Conservation (phyloP, 768 basidiomycete genomes). For the Phylloporus sp. region DNA sequence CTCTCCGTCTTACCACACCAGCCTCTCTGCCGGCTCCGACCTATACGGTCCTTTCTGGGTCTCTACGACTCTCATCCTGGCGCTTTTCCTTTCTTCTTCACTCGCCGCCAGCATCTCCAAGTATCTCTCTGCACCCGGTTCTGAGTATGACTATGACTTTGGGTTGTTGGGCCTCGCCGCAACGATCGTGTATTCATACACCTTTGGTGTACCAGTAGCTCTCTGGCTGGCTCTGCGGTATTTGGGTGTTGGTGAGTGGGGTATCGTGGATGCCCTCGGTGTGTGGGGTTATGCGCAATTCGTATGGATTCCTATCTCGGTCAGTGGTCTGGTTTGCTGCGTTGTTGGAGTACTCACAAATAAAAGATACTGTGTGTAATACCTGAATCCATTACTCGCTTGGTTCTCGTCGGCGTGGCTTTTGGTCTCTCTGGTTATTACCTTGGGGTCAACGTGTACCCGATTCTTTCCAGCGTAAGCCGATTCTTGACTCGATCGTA, state of each 20-base stretch:
- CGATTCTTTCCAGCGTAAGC: constrained; percentile 79
- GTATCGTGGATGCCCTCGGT: constrained; percentile 75
- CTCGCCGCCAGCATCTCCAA: constrained; percentile 82
- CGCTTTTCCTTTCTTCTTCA: constrained; percentile 90
- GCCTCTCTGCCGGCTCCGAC: constrained; percentile 53
- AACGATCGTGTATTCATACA: constrained; percentile 84
- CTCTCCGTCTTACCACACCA: constrained; percentile 57
- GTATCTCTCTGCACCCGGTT: constrained; percentile 66
- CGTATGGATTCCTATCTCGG: constrained; percentile 85
- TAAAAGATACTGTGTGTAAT: constrained; percentile 80
- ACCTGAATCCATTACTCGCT: constrained; percentile 77
- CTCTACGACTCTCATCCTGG: constrained; percentile 89
- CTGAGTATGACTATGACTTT: constrained; percentile 78
- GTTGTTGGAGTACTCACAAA: background rate
- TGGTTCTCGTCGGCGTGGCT: constrained; percentile 70
- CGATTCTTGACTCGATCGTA: background rate
- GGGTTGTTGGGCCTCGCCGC: constrained; percentile 78
- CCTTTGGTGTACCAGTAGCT: constrained; percentile 72
- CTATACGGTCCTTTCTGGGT: constrained; percentile 98
- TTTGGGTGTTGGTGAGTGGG: constrained; percentile 86
- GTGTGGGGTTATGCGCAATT: constrained; percentile 82
- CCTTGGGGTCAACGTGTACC: constrained; percentile 81
- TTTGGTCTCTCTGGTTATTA: constrained; percentile 85
- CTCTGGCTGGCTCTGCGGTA: constrained; percentile 87
- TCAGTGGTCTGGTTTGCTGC: constrained; percentile 34